Percentiles rank a stretch among this genome's conserved stretches.
These are phyloP conservation scores for Hippophae gyantsensis DNA, from an alignment of 306 rosid species.

Conservation along the genomic window DNA sequence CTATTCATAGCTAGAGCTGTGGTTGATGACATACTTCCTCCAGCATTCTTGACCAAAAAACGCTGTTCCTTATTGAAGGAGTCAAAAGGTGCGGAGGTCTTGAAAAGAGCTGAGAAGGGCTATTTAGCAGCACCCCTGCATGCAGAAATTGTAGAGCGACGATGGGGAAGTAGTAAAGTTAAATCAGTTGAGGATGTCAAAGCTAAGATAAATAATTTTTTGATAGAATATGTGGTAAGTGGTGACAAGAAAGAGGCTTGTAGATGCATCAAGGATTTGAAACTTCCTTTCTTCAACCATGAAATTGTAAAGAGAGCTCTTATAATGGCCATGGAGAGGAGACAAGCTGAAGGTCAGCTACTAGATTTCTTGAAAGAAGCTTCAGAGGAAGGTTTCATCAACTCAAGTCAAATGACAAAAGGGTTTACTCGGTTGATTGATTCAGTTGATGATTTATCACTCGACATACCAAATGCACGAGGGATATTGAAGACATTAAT, in stretches of 20 bases:
- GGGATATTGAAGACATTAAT: conserved; percentile 38
- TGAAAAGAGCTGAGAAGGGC: conserved; percentile 54
- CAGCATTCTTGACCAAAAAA: conserved; percentile 55
- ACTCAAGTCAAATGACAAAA: conserved; percentile 58
- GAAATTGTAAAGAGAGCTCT: conserved; percentile 61
- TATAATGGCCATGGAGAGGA: conserved; percentile 67
- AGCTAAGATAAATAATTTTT: conserved; percentile 44
- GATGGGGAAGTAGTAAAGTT: conserved; percentile 64
- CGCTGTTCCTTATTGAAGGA: conserved; percentile 25
- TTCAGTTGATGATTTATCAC: conserved; percentile 53
- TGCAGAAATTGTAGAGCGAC: conserved; percentile 48
- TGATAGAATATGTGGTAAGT: conserved; percentile 56
- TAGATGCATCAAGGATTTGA: conserved; percentile 58
- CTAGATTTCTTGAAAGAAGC: conserved; percentile 54
- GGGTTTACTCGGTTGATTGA: conserved; percentile 57
- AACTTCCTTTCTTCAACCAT: conserved; percentile 63
- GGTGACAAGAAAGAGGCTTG: conserved; percentile 65
- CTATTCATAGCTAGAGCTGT: conserved; percentile 63
- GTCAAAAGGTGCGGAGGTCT: conserved; percentile 48
- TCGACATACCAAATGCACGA: conserved; percentile 57
- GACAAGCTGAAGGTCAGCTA: conserved; percentile 44
- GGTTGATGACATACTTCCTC: conserved; percentile 78
- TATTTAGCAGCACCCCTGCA: conserved; percentile 59
- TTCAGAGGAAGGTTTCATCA: conserved; percentile 57
- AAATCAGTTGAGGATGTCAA: conserved; percentile 58